Evolutionary conservation across 805 yeast species (phyloP).

Genomic region (Tanozyma kutaoensis): DNA sequence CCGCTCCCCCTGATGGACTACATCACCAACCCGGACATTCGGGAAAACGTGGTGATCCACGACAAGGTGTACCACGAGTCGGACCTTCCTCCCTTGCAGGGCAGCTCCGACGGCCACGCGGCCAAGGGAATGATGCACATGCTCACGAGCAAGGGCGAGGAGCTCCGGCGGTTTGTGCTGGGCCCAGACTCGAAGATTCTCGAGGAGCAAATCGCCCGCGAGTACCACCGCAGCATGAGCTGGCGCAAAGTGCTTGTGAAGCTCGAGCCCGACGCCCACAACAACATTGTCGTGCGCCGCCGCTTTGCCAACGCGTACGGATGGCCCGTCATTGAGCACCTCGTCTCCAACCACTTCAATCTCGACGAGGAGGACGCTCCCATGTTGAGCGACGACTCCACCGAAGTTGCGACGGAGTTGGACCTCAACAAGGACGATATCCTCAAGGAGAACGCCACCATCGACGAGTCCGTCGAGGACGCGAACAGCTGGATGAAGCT

Average conservation of each 20-base stretch:
- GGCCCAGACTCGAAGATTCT: too few relatives aligned
- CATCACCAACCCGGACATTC: conserved; percentile 49
- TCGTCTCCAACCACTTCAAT: conserved; percentile 54
- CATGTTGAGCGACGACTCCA: conserved; percentile 3
- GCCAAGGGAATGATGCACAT: conserved; percentile 6
- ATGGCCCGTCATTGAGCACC: conserved; percentile 82
- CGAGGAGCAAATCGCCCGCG: conserved; percentile 85
- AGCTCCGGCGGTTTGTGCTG: conserved; percentile 5
- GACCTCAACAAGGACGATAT: conserved; percentile 23
- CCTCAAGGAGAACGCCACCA: conserved; percentile 18
- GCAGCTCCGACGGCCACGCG: background rate
- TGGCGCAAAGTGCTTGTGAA: conserved; percentile 91
- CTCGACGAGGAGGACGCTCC: conserved; percentile 2
- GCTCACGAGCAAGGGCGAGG: conserved; percentile 7
- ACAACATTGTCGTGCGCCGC: conserved; percentile 80
- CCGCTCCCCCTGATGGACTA: conserved; percentile 64
- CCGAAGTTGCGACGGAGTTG: conserved; percentile 3
- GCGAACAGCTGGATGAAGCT: conserved; percentile 47
- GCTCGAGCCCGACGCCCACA: conserved; percentile 88
- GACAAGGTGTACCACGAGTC: conserved; percentile 59
- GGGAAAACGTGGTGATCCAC: conserved; percentile 65
- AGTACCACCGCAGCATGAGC: conserved; percentile 70
- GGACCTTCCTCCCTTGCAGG: conserved; percentile 24
- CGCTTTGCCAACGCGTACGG: conserved; percentile 89
- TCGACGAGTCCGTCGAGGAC: conserved; percentile 19